Percentiles rank a stretch among this genome's conserved stretches.
Conservation (phyloP, 257 asterid genomes). For the Euphrasia confusa region DNA sequence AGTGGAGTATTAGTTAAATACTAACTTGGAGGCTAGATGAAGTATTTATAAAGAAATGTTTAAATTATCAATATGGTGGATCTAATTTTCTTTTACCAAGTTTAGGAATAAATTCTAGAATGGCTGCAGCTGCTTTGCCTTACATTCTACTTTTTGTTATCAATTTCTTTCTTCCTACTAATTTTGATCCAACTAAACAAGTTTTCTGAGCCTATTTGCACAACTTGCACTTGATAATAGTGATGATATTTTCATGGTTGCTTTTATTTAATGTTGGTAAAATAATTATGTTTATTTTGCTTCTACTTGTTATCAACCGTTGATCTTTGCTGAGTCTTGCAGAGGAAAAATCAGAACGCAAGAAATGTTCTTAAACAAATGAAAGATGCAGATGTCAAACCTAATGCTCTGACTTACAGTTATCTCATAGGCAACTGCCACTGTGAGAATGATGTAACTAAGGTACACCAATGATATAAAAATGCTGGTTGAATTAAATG, state of each 20-base stretch:
- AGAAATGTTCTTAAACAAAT: slow-evolving; percentile 62
- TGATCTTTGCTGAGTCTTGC: slow-evolving; percentile 34
- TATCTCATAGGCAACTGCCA: slow-evolving; percentile 60
- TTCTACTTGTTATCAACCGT: slow-evolving; percentile 28
- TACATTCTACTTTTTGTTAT: slow-evolving; percentile 2
- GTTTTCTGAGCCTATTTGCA: slow-evolving; percentile 12
- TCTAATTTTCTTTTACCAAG: slow-evolving; percentile 12
- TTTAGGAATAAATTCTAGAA: slow-evolving; percentile 12
- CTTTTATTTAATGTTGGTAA: slow-evolving; percentile 6
- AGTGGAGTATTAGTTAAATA: not conserved
- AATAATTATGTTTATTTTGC: slow-evolving; percentile 14
- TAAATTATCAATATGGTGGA: slow-evolving; percentile 1
- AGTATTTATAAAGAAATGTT: slow-evolving; percentile 18
- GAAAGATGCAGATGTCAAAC: slow-evolving; percentile 75
- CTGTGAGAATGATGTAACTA: slow-evolving; percentile 55
- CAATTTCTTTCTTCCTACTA: slow-evolving; percentile 11
- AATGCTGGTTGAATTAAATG: not conserved
- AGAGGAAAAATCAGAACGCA: slow-evolving; percentile 63
- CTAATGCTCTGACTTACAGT: slow-evolving; percentile 72
- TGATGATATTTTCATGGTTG: slow-evolving; percentile 16
- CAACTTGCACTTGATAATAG: slow-evolving; percentile 10
- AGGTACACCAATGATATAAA: slow-evolving; percentile 37
- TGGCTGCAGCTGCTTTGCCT: slow-evolving; percentile 4
- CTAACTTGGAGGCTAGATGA: slow-evolving; percentile 5
- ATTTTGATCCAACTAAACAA: slow-evolving; percentile 15